Conservation (phyloP, 1,284 basidiomycete species). For the Leucoagaricus sp. region DNA sequence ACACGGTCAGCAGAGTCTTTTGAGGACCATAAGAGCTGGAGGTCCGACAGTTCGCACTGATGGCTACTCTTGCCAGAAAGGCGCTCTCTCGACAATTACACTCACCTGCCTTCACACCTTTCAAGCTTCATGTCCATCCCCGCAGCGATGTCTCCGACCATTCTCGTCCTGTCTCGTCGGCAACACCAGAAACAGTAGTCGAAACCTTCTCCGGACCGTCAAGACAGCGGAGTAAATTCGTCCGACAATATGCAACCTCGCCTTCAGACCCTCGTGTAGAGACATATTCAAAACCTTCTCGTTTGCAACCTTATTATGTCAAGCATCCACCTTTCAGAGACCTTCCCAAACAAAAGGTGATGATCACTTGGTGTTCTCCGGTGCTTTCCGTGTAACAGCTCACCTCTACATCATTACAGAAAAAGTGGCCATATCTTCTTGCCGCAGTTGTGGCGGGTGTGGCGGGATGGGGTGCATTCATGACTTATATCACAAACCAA, state of each 20-base stretch:
- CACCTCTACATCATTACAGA: slow-evolving; percentile 26
- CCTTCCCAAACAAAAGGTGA: slow-evolving; percentile 29
- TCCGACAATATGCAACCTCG: slow-evolving; percentile 14
- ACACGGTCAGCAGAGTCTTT: neutral
- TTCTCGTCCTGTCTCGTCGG: neutral
- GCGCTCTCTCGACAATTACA: neutral
- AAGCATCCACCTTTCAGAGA: slow-evolving; percentile 32
- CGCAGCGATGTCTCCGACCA: slow-evolving; percentile 6
- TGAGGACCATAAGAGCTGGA: too few relatives aligned
- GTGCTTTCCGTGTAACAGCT: neutral
- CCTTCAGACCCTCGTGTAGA: slow-evolving; percentile 23
- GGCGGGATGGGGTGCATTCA: slow-evolving; percentile 66
- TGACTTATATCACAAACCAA: slow-evolving; percentile 71
- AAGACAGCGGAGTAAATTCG: neutral
- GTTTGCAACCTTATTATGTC: slow-evolving; percentile 30
- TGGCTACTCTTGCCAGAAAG: slow-evolving; percentile 5
- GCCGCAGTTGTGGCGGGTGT: slow-evolving; percentile 54
- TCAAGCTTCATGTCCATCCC: neutral
- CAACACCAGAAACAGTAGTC: slow-evolving; percentile 2
- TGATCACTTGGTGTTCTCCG: neutral
- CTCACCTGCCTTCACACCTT: neutral
- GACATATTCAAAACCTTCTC: slow-evolving; percentile 28
- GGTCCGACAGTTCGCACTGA: neutral
- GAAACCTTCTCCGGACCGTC: slow-evolving; percentile 14
- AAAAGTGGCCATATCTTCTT: slow-evolving; percentile 61